Conservation (phyloP, 2,329 filamentous ascomycete species). For the Colletotrichum cuscutae region DNA sequence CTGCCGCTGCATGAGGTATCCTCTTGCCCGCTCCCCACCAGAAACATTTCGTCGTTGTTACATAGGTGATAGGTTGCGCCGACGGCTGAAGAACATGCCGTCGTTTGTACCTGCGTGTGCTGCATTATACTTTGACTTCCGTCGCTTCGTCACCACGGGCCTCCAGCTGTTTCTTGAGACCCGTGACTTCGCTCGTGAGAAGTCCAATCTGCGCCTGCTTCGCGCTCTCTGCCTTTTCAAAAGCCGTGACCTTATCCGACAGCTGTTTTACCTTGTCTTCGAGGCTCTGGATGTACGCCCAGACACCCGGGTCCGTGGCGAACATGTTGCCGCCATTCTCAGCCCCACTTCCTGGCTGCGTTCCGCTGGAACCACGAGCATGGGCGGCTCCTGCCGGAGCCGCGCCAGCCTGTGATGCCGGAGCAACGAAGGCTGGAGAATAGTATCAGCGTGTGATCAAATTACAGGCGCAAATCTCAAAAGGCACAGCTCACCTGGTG, state of each 20-base stretch:
- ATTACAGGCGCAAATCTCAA: neutral
- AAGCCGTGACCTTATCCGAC: conserved; percentile 49
- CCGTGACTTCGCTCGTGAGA: conserved; percentile 48
- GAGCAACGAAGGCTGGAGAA: conserved; percentile 25
- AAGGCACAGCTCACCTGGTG: conserved; percentile 44
- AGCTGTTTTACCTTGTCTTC: conserved; percentile 67
- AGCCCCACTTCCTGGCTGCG: conserved; percentile 63
- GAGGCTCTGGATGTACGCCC: conserved; percentile 77
- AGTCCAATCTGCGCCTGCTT: conserved; percentile 49
- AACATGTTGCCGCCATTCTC: conserved; percentile 77
- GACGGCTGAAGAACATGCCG: conserved; percentile 17
- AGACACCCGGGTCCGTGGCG: conserved; percentile 71
- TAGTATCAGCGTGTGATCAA: neutral
- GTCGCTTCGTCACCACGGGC: conserved; percentile 32
- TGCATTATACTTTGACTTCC: conserved; percentile 24
- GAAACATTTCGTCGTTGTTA: conserved; percentile 36
- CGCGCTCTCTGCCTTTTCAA: conserved; percentile 52
- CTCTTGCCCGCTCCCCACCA: conserved; percentile 17
- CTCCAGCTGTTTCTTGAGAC: conserved; percentile 45
- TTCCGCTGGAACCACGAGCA: conserved; percentile 57
- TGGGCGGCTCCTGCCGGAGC: conserved; percentile 38
- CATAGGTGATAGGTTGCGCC: conserved; percentile 26
- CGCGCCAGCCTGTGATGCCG: conserved; percentile 39
- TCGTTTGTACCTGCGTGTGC: conserved; percentile 8
- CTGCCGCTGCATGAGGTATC: conserved; percentile 7